A percentile compares a stretch with the other conserved stretches of the same genome.
Evolutionary conservation across 352 stramenopile species (phyloP).

Genomic region (Globisporangium irregulare): DNA sequence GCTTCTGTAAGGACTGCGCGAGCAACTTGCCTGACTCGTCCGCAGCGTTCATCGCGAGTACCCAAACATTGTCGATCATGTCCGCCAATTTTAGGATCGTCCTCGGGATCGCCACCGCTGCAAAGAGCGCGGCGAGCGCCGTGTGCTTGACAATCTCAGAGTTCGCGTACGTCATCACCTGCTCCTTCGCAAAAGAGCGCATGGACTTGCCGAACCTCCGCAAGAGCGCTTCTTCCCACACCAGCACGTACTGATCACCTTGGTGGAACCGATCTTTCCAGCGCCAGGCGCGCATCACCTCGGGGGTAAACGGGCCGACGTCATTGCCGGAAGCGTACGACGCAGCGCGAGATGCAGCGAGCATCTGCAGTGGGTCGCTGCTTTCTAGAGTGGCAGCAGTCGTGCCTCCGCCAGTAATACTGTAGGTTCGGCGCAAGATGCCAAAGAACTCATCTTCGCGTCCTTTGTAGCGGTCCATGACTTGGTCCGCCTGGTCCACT

Average conservation of each 20-base stretch:
- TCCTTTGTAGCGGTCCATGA: slow-evolving; percentile 79
- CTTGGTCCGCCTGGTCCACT: slow-evolving; percentile 74
- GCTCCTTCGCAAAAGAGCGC: slow-evolving; percentile 68
- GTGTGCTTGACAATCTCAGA: slow-evolving; percentile 78
- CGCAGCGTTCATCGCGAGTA: slow-evolving; percentile 71
- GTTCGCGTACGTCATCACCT: slow-evolving; percentile 65
- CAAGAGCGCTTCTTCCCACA: slow-evolving; percentile 73
- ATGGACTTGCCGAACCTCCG: slow-evolving; percentile 79
- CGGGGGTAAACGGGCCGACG: neutral
- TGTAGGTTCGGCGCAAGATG: slow-evolving; percentile 65
- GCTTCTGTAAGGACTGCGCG: slow-evolving; percentile 56
- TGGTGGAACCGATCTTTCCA: slow-evolving; percentile 84
- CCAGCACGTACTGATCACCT: slow-evolving; percentile 79
- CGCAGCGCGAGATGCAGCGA: slow-evolving; percentile 23
- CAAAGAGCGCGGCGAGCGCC: slow-evolving; percentile 67
- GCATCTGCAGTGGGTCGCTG: slow-evolving; percentile 45
- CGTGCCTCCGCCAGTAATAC: slow-evolving; percentile 22
- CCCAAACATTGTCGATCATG: slow-evolving; percentile 87
- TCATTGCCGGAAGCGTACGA: neutral
- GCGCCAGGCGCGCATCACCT: slow-evolving; percentile 58
- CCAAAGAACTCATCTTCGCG: slow-evolving; percentile 83
- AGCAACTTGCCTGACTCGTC: slow-evolving; percentile 74
- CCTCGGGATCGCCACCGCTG: slow-evolving; percentile 68
- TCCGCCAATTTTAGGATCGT: slow-evolving; percentile 63
- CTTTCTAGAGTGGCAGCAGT: neutral